phyloP scores from a whole-genome alignment of 192 early-diverging fungal genomes.

The Chytriomyces hyalinus region DNA sequence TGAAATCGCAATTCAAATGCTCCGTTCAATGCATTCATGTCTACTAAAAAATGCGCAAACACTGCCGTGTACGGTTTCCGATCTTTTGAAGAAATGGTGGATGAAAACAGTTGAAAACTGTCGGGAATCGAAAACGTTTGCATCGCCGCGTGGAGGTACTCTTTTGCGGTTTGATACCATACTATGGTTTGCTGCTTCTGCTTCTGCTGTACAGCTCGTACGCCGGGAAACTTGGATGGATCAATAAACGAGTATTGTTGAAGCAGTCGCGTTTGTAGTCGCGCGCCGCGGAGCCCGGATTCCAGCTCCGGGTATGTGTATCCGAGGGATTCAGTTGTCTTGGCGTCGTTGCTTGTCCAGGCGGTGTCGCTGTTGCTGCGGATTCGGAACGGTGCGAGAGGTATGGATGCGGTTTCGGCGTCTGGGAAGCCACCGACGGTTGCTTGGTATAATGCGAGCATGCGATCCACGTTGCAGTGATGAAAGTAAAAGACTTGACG shows the following conservation, averaged over 20 bases:
- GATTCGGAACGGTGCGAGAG: constrained; percentile 10
- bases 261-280: neutral
- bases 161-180: too few species aligned
- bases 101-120: neutral
- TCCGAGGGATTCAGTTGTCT: neutral
- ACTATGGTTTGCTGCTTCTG: neutral
- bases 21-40: constrained; percentile 7
- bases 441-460: constrained; percentile 10
- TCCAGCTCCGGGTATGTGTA: constrained; percentile 21
- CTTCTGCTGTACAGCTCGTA: neutral
- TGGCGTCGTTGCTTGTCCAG: constrained; percentile 6
- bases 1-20: neutral
- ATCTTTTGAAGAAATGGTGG: neutral
- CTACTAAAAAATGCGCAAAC: constrained; percentile 9
- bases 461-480: constrained; percentile 25
- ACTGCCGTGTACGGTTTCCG: neutral
- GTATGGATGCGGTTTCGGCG: neutral
- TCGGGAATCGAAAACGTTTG: neutral
- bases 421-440: neutral
- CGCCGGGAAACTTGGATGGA: neutral
- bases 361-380: neutral
- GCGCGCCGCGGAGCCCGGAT: neutral
- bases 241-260: neutral
- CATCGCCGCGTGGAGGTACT: neutral
- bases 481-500: constrained; percentile 22